phyloP scores from a whole-genome alignment of 805 yeast species.

The Barnettozyma californica region DNA sequence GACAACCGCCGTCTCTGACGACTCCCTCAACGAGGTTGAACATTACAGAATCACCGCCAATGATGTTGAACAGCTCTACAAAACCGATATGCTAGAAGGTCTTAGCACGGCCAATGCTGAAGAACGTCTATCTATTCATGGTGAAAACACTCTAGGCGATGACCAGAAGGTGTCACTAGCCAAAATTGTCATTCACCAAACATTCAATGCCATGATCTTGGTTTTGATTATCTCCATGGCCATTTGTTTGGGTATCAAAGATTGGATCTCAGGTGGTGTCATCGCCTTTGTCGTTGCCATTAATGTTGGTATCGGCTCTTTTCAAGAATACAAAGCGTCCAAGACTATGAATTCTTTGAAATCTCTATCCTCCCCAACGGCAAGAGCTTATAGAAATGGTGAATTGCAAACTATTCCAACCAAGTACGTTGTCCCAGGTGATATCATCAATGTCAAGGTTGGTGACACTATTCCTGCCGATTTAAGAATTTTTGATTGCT shows the following conservation, averaged over 20 bases:
- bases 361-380: conserved; percentile 64
- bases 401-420: conserved; percentile 52
- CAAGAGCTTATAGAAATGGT: conserved; percentile 61
- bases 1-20: conserved; percentile 11
- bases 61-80: conserved; percentile 33
- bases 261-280: conserved; percentile 82
- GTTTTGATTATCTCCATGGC: conserved; percentile 66
- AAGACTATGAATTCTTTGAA: conserved; percentile 73
- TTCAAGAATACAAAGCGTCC: conserved; percentile 71
- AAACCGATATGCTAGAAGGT: conserved; percentile 45
- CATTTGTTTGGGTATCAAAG: conserved; percentile 66
- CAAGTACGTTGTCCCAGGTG: conserved; percentile 69
- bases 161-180: conserved; percentile 48
- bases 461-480: conserved; percentile 81
- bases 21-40: conserved; percentile 16
- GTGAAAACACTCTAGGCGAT: conserved; percentile 58
- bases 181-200: conserved; percentile 57
- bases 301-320: conserved; percentile 61
- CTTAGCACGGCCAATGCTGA: conserved; percentile 33
- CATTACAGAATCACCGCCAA: conserved; percentile 27
- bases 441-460: conserved; percentile 53
- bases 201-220: conserved; percentile 73
- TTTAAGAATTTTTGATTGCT: conserved; percentile 48
- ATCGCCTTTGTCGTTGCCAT: conserved; percentile 61
- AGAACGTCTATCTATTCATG: conserved; percentile 33